Evolutionary conservation across 2,329 filamentous ascomycete species (phyloP).

Genomic region (Penicillium sp.): DNA sequence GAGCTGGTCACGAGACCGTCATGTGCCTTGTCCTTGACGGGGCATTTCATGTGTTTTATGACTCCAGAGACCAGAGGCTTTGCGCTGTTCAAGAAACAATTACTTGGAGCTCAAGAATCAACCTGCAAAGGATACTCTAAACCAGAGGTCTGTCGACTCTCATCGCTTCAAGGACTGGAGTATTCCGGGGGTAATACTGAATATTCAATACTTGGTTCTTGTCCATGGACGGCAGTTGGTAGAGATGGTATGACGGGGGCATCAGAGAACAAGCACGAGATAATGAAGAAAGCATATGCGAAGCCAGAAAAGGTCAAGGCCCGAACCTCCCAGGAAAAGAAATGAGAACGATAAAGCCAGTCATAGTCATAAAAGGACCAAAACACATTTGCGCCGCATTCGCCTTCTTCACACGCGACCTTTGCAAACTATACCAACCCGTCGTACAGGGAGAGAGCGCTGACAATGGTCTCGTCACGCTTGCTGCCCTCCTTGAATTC

Average conservation of each 20-base stretch:
- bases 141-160: background rate
- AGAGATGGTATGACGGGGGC: background rate
- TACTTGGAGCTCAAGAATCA: too few relatives aligned
- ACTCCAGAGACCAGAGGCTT: background rate
- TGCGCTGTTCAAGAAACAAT: too few relatives aligned
- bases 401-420: conserved; percentile 11
- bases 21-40: background rate
- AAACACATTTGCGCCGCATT: conserved; percentile 25
- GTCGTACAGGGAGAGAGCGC: conserved; percentile 92
- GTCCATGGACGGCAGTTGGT: background rate
- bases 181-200: background rate
- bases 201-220: background rate
- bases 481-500: conserved; percentile 99
- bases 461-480: conserved; percentile 98
- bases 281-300: conserved; percentile 5
- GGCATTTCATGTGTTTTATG: background rate
- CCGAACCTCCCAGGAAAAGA: background rate
- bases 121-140: background rate
- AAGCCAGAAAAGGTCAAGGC: conserved; percentile 5
- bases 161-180: background rate
- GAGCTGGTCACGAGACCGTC: background rate
- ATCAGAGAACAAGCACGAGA: background rate
- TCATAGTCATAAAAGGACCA: background rate
- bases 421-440: conserved; percentile 70
- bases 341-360: conserved; percentile 5